Evolutionary conservation across 805 yeast species (phyloP).

Genomic region (Monosporozyma siamensis): DNA sequence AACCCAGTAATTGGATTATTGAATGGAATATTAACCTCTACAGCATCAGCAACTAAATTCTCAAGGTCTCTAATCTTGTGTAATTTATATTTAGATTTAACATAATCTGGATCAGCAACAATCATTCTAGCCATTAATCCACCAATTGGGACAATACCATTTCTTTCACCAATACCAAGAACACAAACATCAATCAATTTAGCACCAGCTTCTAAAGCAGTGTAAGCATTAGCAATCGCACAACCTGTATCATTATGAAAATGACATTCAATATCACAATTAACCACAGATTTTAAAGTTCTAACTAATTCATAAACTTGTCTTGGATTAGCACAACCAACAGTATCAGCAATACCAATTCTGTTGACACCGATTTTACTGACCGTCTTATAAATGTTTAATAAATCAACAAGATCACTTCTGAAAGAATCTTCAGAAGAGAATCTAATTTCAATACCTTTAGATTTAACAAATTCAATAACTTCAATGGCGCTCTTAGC

Average conservation of each 20-base stretch:
- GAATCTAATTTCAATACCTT: conserved; percentile 94
- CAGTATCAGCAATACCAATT: conserved; percentile 98
- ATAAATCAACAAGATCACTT: conserved; percentile 87
- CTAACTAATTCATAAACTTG: conserved; percentile 95
- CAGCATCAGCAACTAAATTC: conserved; percentile 93
- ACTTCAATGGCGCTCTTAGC: conserved; percentile 95
- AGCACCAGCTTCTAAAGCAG: conserved; percentile 97
- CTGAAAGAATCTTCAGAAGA: conserved; percentile 97
- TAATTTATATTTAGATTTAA: conserved; percentile 84
- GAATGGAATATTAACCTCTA: conserved; percentile 93
- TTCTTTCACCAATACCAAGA: conserved; percentile 97
- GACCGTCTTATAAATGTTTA: conserved; percentile 92
- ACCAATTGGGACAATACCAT: conserved; percentile 95
- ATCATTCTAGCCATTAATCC: conserved; percentile 99
- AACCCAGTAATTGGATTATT: conserved; percentile 98
- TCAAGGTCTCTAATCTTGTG: conserved; percentile 95
- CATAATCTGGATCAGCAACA: conserved; percentile 95
- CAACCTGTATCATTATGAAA: conserved; percentile 99
- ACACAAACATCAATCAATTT: conserved; percentile 89
- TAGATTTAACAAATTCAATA: conserved; percentile 91
- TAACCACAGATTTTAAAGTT: conserved; percentile 85
- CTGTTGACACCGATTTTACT: conserved; percentile 96
- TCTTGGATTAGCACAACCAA: conserved; percentile 98
- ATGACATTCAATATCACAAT: conserved; percentile 96
- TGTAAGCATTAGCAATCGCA: conserved; percentile 97